These are phyloP conservation scores for Cladosporium colombiae DNA, from an alignment of 2,329 filamentous ascomycete genomes.

Conservation along the genomic window DNA sequence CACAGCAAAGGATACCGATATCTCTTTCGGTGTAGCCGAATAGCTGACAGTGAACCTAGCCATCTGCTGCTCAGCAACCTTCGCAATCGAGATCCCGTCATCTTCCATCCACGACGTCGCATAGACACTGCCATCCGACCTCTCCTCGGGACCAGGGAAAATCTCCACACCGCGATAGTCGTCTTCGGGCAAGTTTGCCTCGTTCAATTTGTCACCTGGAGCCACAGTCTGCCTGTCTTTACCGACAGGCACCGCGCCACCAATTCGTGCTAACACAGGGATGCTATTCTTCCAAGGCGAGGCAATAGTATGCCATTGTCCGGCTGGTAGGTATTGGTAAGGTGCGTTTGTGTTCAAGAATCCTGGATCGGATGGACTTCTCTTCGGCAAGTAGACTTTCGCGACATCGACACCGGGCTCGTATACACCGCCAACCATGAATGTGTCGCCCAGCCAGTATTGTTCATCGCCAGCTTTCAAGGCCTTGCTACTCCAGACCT, in stretches of 20 bases:
- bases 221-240: constrained; percentile 54
- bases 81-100: constrained; percentile 54
- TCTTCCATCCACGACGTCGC: constrained; percentile 57
- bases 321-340: constrained; percentile 57
- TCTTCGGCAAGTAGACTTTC: constrained; percentile 63
- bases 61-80: constrained; percentile 34
- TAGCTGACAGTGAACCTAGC: constrained; percentile 49
- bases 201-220: constrained; percentile 50
- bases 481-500: constrained; percentile 61
- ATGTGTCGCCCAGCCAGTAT: constrained; percentile 69
- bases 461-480: constrained; percentile 67
- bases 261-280: constrained; percentile 57
- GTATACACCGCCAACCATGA: constrained; percentile 69
- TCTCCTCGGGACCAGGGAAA: constrained; percentile 52
- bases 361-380: constrained; percentile 47
- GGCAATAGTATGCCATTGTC: constrained; percentile 54
- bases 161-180: constrained; percentile 60
- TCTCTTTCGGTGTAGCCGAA: constrained; percentile 45
- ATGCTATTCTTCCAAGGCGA: constrained; percentile 58
- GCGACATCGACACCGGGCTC: constrained; percentile 57
- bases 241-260: constrained; percentile 56
- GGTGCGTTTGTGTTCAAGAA: constrained; percentile 65
- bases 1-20: constrained; percentile 47
- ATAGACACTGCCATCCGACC: constrained; percentile 37
- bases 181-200: constrained; percentile 51